Base-by-base conservation (phyloP, 192 early-diverging fungal genomes). In the Entophlyctis luteolus region DNA sequence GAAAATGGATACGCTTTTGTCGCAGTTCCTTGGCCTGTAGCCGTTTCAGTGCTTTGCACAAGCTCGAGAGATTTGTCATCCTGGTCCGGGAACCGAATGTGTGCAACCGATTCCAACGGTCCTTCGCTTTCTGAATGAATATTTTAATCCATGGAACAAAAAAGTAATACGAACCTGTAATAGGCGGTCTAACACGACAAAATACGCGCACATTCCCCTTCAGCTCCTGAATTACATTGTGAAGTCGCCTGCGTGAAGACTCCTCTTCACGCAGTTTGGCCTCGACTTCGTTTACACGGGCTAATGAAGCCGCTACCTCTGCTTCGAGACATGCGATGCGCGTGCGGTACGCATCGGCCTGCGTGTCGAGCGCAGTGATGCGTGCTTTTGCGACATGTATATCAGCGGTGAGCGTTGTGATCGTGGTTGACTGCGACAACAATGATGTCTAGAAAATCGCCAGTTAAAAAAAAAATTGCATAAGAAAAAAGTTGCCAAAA, bases 181-280 rank as follows among this genome's bases (percentile, higher is more conserved):
- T 34, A 37, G 86, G 72, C 8, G 96, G 96, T 33, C 96, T 85
- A 10, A 97, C 88, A 32, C 96, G 80, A 73, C 95, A 97, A 75
- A 98, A 98, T 27, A 97, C 96, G 25, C 96, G 85, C 46, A 98
- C 96, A 70, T 98, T 98, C 33, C 96, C 96, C 62, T 92, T 94
- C 48, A 97, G 82, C 72, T 98, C 96, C 75, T 79, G 92, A 34
- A 94, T 88, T 0, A 88, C 88, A 71, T 97, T 98, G 77, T 97
- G 94, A 32, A 98, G 74, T 58, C 80, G 75, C 38, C 93, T 79
- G n/a, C 94, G 85, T 23, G 86, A 74, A 3, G 79, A 85, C 71
- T 98, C 95, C 55, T 91, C 87, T 20, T 82, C 80, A 55, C 87
- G 68, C n/a, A 91, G 73, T 75, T 81, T 82, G 35, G 57, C 68